These are phyloP conservation scores for Cercophora scortea DNA, from an alignment of 495 filamentous ascomycete genomes.

Conservation along the genomic window DNA sequence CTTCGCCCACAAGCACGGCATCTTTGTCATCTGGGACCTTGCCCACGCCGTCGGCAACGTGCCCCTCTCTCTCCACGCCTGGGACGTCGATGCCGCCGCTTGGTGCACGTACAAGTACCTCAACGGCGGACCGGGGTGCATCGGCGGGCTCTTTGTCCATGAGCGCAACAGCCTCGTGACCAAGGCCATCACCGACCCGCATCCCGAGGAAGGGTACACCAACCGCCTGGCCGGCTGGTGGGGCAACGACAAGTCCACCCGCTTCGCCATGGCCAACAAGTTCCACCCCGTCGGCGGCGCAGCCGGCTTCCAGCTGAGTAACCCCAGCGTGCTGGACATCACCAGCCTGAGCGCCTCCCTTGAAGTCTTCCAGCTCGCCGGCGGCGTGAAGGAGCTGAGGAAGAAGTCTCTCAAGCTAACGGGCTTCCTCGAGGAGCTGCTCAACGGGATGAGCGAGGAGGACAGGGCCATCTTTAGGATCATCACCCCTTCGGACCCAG, in stretches of 20 bases:
- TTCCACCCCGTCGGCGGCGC: constrained; percentile 69
- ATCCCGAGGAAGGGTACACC: constrained; percentile 33
- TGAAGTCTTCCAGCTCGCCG: constrained; percentile 66
- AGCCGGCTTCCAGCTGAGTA: constrained; percentile 61
- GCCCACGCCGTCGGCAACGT: constrained; percentile 95
- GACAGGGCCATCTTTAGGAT: constrained; percentile 53
- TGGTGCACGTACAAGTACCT: constrained; percentile 99
- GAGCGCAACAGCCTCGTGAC: constrained; percentile 56
- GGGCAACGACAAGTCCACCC: constrained; percentile 67
- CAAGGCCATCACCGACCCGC: constrained; percentile 24
- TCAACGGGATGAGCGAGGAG: constrained; percentile 40
- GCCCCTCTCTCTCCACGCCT: constrained; percentile 71
- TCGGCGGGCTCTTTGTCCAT: constrained; percentile 85
- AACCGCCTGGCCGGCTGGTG: constrained; percentile 79
- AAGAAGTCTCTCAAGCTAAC: constrained; percentile 72
- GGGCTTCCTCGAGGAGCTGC: constrained; percentile 64
- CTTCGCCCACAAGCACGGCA: constrained; percentile 64
- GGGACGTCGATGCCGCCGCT: constrained; percentile 92
- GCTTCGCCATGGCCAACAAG: constrained; percentile 72
- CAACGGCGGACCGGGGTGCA: constrained; percentile 81
- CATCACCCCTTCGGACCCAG: constrained; percentile 70
- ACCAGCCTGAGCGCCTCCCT: constrained; percentile 69
- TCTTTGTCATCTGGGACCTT: constrained; percentile 89
- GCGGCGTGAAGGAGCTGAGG: constrained; percentile 58
- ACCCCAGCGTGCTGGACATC: constrained; percentile 58